phyloP scores from a whole-genome alignment of 2,329 filamentous ascomycete species.

The Remersonia thermophila region DNA sequence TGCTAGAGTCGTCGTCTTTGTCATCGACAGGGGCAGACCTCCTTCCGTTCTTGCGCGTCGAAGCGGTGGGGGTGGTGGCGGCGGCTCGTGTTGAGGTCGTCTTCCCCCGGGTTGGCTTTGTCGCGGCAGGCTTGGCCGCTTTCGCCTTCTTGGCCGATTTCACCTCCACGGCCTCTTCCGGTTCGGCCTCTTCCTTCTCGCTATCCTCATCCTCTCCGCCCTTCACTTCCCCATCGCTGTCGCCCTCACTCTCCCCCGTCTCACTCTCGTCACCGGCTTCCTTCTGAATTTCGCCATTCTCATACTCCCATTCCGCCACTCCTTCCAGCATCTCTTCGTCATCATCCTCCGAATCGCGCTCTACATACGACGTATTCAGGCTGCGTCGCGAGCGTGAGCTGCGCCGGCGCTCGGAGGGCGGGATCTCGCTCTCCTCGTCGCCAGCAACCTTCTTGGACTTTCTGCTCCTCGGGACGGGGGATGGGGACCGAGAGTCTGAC shows the following conservation, averaged over 20 bases:
- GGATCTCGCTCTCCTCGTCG: constrained; percentile 20
- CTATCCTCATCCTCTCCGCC: constrained; percentile 2
- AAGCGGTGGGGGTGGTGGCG: too few species aligned
- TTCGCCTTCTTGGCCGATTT: neutral
- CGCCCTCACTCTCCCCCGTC: constrained; percentile 2
- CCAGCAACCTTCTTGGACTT: constrained; percentile 24
- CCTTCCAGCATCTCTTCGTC: constrained; percentile 51
- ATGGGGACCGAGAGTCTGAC: constrained; percentile 16
- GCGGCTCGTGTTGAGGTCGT: too few species aligned
- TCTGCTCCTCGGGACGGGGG: constrained; percentile 17
- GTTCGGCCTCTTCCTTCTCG: constrained; percentile 11
- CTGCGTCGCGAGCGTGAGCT: constrained; percentile 39
- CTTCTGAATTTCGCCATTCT: constrained; percentile 15
- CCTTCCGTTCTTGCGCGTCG: too few species aligned
- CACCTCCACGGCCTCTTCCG: neutral
- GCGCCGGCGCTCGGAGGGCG: constrained; percentile 38
- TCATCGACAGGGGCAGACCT: neutral
- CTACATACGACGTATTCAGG: constrained; percentile 37
- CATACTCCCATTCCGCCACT: constrained; percentile 46
- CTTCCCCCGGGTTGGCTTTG: neutral
- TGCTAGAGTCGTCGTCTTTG: neutral
- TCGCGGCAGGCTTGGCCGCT: neutral
- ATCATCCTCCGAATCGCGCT: constrained; percentile 45
- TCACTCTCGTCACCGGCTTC: constrained; percentile 7
- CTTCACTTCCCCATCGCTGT: neutral